A percentile compares a stretch with the other conserved stretches of the same genome.
Evolutionary conservation across 176 grass and related monocot species (phyloP).

Genomic region (Cenchrus americanus): DNA sequence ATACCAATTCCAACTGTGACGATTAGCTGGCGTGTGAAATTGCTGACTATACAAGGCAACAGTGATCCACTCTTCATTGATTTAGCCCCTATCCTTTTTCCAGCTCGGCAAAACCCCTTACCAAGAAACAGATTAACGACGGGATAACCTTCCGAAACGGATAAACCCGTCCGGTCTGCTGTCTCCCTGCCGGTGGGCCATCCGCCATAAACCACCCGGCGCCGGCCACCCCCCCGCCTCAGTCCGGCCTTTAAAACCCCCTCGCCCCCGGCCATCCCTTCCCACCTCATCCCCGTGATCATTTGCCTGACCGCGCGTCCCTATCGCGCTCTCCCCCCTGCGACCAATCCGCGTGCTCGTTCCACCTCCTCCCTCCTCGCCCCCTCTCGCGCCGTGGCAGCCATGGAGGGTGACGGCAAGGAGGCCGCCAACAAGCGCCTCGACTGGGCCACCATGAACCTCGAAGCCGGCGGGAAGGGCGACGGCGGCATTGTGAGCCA

Average conservation of each 20-base stretch:
- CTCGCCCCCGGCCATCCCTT: not conserved
- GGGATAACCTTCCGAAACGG: conserved; percentile 10
- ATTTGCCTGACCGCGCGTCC: not conserved
- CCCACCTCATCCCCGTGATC: not conserved
- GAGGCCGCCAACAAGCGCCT: not conserved
- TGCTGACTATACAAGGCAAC: not conserved
- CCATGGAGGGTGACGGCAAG: conserved; percentile 40
- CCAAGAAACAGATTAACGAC: conserved; percentile 16
- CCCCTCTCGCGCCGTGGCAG: too few relatives aligned
- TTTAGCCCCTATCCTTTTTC: not conserved
- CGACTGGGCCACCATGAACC: not conserved
- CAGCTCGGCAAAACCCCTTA: not conserved
- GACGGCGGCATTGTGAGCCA: not conserved
- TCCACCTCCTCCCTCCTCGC: not conserved
- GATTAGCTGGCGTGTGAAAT: not conserved
- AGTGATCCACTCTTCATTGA: not conserved
- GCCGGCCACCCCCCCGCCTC: not conserved
- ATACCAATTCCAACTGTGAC: not conserved
- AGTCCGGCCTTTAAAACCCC: conserved; percentile 44
- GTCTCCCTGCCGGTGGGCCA: conserved; percentile 46
- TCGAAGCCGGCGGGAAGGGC: conserved; percentile 27
- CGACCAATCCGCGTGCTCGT: not conserved
- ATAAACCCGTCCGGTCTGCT: not conserved
- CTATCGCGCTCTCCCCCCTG: not conserved
- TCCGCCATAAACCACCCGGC: conserved; percentile 25